A percentile compares a stretch with the other conserved stretches of the same genome.
Conservation (phyloP, 306 rosid genomes). For the Arachis stenosperma region DNA sequence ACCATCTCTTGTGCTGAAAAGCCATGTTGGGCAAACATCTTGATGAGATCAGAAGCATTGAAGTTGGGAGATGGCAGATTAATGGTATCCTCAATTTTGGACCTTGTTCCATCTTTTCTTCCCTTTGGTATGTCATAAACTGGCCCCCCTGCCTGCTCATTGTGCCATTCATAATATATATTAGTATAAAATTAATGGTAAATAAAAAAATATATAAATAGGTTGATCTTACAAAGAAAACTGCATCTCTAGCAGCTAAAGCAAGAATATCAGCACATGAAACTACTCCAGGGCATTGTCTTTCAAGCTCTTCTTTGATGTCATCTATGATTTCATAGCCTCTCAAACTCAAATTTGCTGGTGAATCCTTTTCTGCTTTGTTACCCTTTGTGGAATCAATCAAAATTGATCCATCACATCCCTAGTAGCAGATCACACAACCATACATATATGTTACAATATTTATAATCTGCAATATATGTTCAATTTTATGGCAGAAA, state of each 20-base stretch:
- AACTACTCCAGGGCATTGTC: constrained; percentile 74
- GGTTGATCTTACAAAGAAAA: constrained; percentile 55
- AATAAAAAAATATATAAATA: neutral
- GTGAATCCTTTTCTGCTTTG: constrained; percentile 88
- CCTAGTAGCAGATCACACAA: constrained; percentile 46
- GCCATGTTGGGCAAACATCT: too few relatives aligned
- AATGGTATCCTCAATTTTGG: too few relatives aligned
- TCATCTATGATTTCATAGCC: constrained; percentile 81
- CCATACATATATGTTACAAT: neutral
- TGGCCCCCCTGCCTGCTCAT: constrained; percentile 47
- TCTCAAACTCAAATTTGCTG: constrained; percentile 78
- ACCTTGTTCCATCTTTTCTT: constrained; percentile 67
- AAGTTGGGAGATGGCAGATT: too few relatives aligned
- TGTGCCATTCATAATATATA: neutral
- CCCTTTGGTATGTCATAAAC: constrained; percentile 71
- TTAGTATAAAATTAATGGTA: neutral
- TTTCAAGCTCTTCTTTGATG: constrained; percentile 67
- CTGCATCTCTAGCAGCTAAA: constrained; percentile 79
- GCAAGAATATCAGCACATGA: constrained; percentile 87
- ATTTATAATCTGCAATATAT: too few relatives aligned
- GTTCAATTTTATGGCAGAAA: too few relatives aligned
- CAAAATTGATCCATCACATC: constrained; percentile 81
- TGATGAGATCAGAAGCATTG: too few relatives aligned
- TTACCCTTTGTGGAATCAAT: constrained; percentile 70
- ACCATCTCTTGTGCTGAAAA: too few relatives aligned